Conservation (phyloP, 108 stramenopile species). For the Chaetoceros muelleri region DNA sequence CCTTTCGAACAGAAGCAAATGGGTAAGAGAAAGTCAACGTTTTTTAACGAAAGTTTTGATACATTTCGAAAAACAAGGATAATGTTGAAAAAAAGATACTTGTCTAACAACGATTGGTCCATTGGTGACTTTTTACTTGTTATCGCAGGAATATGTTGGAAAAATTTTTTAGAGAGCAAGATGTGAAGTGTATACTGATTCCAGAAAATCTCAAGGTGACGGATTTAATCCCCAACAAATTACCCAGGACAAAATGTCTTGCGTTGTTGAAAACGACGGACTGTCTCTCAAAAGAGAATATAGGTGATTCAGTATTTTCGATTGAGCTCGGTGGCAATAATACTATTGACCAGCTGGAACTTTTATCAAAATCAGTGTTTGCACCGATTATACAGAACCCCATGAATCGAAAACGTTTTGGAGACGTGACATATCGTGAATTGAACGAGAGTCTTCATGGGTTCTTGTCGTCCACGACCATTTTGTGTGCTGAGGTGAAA, state of each 20-base stretch:
- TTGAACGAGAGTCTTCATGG: conserved; percentile 71
- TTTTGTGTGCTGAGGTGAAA: conserved; percentile 82
- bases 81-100: no score
- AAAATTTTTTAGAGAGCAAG: conserved; percentile 17
- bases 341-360: conserved; percentile 77
- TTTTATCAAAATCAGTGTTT: conserved; percentile 62
- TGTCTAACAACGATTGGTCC: no score
- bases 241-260: conserved; percentile 48
- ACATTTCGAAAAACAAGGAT: no score
- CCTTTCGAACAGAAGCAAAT: conserved; percentile 58
- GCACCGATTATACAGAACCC: conserved; percentile 70
- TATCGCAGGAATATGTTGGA: conserved; percentile 23
- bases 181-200: conserved; percentile 30
- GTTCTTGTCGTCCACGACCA: conserved; percentile 66
- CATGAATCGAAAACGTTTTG: conserved; percentile 69
- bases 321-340: conserved; percentile 49
- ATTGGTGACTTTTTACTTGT: conserved; percentile 9
- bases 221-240: conserved; percentile 24
- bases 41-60: no score
- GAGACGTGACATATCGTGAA: conserved; percentile 76
- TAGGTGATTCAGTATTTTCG: conserved; percentile 23
- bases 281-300: conserved; percentile 31
- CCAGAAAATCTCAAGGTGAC: conserved; percentile 33
- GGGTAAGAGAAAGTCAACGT: conserved; percentile 32
- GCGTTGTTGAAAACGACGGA: conserved; percentile 39